Conservation (phyloP, 768 basidiomycete genomes). For the Coprinopsis strossmayeri region DNA sequence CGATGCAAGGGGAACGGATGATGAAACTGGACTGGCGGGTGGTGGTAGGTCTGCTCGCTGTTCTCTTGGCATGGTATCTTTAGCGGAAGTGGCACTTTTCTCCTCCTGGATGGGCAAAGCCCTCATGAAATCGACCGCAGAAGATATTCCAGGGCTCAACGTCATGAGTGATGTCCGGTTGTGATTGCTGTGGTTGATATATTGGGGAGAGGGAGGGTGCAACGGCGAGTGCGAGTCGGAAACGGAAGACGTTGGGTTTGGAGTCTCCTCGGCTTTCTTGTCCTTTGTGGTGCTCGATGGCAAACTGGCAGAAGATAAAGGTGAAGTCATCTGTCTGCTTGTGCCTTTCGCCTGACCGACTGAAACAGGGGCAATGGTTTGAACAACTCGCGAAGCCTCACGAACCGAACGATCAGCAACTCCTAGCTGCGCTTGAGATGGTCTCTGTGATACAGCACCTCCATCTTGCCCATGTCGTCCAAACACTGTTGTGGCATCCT, state of each 20-base stretch:
- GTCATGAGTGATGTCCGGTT: conserved; percentile 48
- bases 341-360: too few species aligned
- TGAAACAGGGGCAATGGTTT: too few species aligned
- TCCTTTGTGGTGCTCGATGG: too few species aligned
- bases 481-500: conserved; percentile 31
- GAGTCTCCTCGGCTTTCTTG: too few species aligned
- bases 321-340: too few species aligned
- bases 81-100: conserved; percentile 4
- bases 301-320: too few species aligned
- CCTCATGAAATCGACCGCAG: conserved; percentile 53
- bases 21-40: neutral
- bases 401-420: too few species aligned
- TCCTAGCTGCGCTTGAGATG: conserved; percentile 28
- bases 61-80: neutral
- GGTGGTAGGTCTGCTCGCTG: neutral
- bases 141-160: conserved; percentile 49
- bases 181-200: conserved; percentile 14
- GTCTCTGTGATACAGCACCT: conserved; percentile 17
- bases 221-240: conserved; percentile 18
- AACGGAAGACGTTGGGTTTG: conserved; percentile 12
- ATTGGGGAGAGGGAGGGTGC: conserved; percentile 3
- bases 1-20: neutral
- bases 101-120: conserved; percentile 16
- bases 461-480: conserved; percentile 3
- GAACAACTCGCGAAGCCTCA: too few species aligned